Conservation (phyloP, 2,329 filamentous ascomycete genomes). For the Ophidiomyces ophidiicola region DNA sequence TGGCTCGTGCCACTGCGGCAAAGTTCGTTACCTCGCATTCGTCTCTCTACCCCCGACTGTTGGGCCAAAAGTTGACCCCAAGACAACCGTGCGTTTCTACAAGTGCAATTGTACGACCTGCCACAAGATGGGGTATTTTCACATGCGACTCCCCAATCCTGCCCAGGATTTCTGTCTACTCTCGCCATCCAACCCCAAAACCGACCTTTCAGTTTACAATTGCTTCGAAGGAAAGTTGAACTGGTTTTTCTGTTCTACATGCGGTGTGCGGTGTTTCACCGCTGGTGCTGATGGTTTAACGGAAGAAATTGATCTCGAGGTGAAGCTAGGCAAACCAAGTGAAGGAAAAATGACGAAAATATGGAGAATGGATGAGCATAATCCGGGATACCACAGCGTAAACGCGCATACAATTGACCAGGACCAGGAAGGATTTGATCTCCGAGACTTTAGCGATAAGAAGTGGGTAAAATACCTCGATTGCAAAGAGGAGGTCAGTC, state of each 20-base stretch:
- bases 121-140: slow-evolving; percentile 12
- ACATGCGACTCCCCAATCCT: slow-evolving; percentile 12
- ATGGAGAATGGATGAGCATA: slow-evolving; percentile 10
- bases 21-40: slow-evolving; percentile 12
- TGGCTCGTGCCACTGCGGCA: slow-evolving; percentile 14
- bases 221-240: slow-evolving; percentile 2
- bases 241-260: slow-evolving; percentile 12
- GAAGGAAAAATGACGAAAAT: slow-evolving; percentile 11
- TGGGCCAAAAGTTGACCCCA: slow-evolving; percentile 3
- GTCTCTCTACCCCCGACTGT: slow-evolving; percentile 11
- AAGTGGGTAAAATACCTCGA: slow-evolving; percentile 13
- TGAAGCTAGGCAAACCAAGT: slow-evolving; percentile 2
- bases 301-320: slow-evolving; percentile 12
- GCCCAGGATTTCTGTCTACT: slow-evolving; percentile 12
- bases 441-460: slow-evolving; percentile 12
- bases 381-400: slow-evolving; percentile 9
- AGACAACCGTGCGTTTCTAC: slow-evolving; percentile 11
- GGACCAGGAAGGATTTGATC: slow-evolving; percentile 12
- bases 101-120: slow-evolving; percentile 15
- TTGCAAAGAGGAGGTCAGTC: slow-evolving; percentile 6
- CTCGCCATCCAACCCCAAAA: slow-evolving; percentile 10
- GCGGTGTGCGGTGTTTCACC: slow-evolving; percentile 12
- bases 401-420: slow-evolving; percentile 13
- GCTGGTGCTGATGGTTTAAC: slow-evolving; percentile 5
- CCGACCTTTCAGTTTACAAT: slow-evolving; percentile 11